Evolutionary conservation across 2,329 filamentous ascomycete genomes (phyloP).

Genomic region (Cladophialophora yegresii): DNA sequence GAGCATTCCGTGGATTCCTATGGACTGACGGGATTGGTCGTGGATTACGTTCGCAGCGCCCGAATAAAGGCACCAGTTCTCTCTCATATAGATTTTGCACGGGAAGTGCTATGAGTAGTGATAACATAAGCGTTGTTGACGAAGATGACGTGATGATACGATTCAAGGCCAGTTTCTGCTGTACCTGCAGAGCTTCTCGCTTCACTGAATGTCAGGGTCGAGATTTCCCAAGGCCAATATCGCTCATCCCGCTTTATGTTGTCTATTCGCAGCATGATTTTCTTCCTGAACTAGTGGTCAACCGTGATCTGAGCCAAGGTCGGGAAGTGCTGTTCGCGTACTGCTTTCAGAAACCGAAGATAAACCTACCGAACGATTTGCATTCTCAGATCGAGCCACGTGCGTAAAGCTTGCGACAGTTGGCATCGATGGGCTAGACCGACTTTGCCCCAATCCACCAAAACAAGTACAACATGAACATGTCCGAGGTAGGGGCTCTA

Average conservation of each 20-base stretch:
- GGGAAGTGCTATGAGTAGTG: not conserved
- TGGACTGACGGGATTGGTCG: not conserved
- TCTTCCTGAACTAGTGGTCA: not conserved
- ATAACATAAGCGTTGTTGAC: not conserved
- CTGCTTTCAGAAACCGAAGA: not conserved
- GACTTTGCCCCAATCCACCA: not conserved
- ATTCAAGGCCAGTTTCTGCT: not conserved
- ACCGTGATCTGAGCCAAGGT: not conserved
- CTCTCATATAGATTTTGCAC: constrained; percentile 1
- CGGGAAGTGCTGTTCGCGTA: not conserved
- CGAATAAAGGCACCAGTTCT: not conserved
- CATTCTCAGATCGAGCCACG: not conserved
- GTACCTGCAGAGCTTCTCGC: not conserved
- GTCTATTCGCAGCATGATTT: not conserved
- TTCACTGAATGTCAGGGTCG: not conserved
- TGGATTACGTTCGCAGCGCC: not conserved
- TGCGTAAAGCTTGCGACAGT: not conserved
- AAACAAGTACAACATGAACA: too few species aligned
- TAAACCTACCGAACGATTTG: not conserved
- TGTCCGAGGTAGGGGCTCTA: too few species aligned
- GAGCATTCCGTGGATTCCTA: not conserved
- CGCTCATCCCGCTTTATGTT: not conserved
- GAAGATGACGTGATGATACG: not conserved
- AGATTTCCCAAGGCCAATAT: not conserved
- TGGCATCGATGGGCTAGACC: not conserved